These are phyloP conservation scores for Daucus carota DNA, from an alignment of 129 eudicot genomes.

Conservation along the genomic window DH1_v3.0 NC_030385.2:5973001-5973500, in stretches of 20 bases:
- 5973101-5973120: no score
- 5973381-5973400: not conserved
- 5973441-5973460: not conserved
- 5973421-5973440: not conserved
- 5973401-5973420: not conserved
- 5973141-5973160: constrained; percentile 81
- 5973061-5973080: no score
- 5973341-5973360: not conserved
- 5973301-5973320: not conserved
- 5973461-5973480: not conserved
- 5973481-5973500: not conserved
- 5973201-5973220: constrained; percentile 91
- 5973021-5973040: no score
- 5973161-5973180: constrained; percentile 76
- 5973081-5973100: no score
- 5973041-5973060: no score
- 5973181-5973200: constrained; percentile 76
- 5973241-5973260: constrained; percentile 93
- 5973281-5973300: constrained; percentile 55
- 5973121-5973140: no score
- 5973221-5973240: constrained; percentile 78
- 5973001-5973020: no score
- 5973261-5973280: constrained; percentile 84
- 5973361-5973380: not conserved
- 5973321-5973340: not conserved